A percentile compares a stretch with the other conserved stretches of the same genome.
These are phyloP conservation scores for Flaveria trinervia DNA, from an alignment of 129 eudicot genomes.

Conservation along the genomic window DNA sequence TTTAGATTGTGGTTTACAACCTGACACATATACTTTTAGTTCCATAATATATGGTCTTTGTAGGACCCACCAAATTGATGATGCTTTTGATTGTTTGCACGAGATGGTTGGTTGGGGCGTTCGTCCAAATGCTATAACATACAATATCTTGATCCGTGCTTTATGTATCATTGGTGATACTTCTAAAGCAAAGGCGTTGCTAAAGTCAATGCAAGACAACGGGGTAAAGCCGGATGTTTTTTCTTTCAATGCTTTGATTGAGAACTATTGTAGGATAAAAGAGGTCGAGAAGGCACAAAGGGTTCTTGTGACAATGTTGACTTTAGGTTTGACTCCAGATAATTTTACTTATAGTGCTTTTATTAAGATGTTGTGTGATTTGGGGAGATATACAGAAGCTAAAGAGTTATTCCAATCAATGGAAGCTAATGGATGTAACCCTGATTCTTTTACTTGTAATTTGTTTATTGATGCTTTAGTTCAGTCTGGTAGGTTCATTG, in stretches of 20 bases:
- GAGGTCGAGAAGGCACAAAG: conserved; percentile 76
- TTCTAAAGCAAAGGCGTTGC: conserved; percentile 46
- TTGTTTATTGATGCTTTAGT: conserved; percentile 53
- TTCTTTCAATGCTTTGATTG: conserved; percentile 81
- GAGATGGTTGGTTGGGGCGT: conserved; percentile 91
- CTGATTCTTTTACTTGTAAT: conserved; percentile 77
- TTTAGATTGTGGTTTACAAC: conserved; percentile 53
- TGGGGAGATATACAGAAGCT: conserved; percentile 63
- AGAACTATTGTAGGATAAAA: conserved; percentile 66
- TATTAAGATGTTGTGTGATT: conserved; percentile 63
- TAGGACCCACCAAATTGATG: conserved; percentile 59
- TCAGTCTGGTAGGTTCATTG: conserved; percentile 48
- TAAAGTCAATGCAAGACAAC: conserved; percentile 69
- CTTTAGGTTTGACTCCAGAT: conserved; percentile 73
- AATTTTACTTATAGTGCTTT: conserved; percentile 77
- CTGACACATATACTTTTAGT: conserved; percentile 75
- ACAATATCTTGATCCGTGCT: conserved; percentile 72
- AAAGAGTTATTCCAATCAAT: conserved; percentile 65
- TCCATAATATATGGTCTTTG: conserved; percentile 80
- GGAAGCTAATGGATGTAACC: conserved; percentile 74
- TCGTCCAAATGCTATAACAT: conserved; percentile 64
- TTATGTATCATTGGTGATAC: conserved; percentile 65
- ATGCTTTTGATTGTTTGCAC: conserved; percentile 78
- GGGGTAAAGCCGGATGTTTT: conserved; percentile 76
- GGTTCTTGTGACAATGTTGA: conserved; percentile 61